Evolutionary conservation across 768 basidiomycete species (phyloP), one percentile per base, ranked within the genome.

Genomic region (Imleria badia): DNA sequence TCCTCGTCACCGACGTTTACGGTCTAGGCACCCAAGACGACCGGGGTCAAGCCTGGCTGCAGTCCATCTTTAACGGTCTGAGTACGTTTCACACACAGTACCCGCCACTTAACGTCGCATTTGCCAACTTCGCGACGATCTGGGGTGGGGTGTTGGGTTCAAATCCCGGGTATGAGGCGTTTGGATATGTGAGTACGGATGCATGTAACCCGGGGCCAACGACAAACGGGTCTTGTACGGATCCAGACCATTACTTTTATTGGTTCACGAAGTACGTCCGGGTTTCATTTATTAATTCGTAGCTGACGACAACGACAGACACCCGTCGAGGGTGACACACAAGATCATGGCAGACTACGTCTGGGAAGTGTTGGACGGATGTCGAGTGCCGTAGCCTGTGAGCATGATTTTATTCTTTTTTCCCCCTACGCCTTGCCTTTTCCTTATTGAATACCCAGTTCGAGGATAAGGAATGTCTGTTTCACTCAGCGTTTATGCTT

Each of bases 291-390:
- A 1, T 11, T 33, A 8, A 2, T 29, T 34, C 29, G 2, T 45
- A 4, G 15, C 20, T 6, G 4, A 30, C 15, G 6, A 43, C 36
- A 22, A 42, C 8, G 23, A 42, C 53, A 80, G 81, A 6, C 79
- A 82, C 55, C 82, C 81, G 4, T 79, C 78, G 17, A 77, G 74
- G 42, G 75, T 75, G 60, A 80, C 77, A 0, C 69, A 76, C 59
- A 71, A 75, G 40, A 78, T 82, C 48, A 81, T 82, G 81, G 80
- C 79, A 6, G 80, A 80, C 54, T 81, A 74, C 35, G 79, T 79
- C 1, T 60, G 64, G 23, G 72, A 76, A 48, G 78, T 78, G 1
- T 63, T 79, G 63, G 43, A 48, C 1, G 7, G 55, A 5, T 80
- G 79, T 52, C 48, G 56, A 35, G 60, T 59, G 23, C 35, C 3